These are phyloP conservation scores for Gilbertella persicaria DNA, from an alignment of 371 early-diverging fungal genomes.

Conservation along the genomic window DNA sequence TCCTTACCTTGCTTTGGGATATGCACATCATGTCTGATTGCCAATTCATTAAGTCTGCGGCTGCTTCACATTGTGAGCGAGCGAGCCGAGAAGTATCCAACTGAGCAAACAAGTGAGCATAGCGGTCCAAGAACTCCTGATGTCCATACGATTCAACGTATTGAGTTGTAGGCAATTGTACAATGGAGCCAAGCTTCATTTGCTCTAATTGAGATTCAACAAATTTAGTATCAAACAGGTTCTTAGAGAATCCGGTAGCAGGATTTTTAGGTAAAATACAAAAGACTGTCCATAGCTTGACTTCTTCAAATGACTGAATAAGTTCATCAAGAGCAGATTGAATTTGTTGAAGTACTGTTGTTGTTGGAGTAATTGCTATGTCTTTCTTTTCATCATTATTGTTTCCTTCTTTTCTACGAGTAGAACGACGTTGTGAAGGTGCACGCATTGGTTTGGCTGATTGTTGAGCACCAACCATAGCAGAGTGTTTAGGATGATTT, in stretches of 20 bases:
- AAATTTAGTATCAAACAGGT: conserved; percentile 56
- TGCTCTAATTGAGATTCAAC: conserved; percentile 62
- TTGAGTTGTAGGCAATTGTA: conserved; percentile 41
- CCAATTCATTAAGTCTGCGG: conserved; percentile 70
- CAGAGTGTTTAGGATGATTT: conserved; percentile 58
- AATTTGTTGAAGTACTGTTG: conserved; percentile 58
- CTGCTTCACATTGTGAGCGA: conserved; percentile 59
- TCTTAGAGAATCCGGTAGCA: conserved; percentile 11
- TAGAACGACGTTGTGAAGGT: conserved; percentile 41
- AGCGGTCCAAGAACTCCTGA: conserved; percentile 73
- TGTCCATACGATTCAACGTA: conserved; percentile 65
- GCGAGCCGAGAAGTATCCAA: conserved; percentile 44
- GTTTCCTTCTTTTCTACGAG: conserved; percentile 19
- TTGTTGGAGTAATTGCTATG: conserved; percentile 5
- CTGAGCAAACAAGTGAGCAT: conserved; percentile 45
- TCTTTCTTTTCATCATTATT: conserved; percentile 21
- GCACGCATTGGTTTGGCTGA: conserved; percentile 58
- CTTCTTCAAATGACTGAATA: conserved; percentile 76
- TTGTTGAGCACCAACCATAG: conserved; percentile 57
- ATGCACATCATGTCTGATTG: conserved; percentile 62
- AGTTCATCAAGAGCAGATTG: conserved; percentile 78
- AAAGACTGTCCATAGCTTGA: conserved; percentile 84
- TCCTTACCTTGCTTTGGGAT: conserved; percentile 60
- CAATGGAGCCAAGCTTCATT: conserved; percentile 54
- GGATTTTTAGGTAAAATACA: conserved; percentile 77